phyloP scores from a whole-genome alignment of 1,284 basidiomycete species.

The Flammula alnicola region DNA sequence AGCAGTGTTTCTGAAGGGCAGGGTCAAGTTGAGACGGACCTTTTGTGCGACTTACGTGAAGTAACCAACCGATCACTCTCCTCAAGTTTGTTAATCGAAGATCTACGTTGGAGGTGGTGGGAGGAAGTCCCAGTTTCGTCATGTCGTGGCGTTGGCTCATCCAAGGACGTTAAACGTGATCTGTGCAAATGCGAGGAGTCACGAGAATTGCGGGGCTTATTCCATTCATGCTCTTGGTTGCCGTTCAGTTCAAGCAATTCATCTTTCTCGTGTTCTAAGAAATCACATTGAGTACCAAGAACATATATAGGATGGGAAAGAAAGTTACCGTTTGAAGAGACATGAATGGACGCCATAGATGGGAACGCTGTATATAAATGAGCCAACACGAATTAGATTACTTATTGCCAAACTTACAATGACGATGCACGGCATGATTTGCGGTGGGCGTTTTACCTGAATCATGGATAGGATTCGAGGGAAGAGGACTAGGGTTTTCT shows the following conservation, averaged over 20 bases:
- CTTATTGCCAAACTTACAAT: constrained; percentile 12
- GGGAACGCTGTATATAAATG: too few relatives aligned
- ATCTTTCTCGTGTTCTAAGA: too few relatives aligned
- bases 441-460: constrained; percentile 6
- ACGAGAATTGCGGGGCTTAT: constrained; percentile 44
- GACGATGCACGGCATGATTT: background rate
- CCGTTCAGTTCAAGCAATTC: constrained; percentile 11
- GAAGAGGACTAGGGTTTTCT: background rate
- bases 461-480: background rate
- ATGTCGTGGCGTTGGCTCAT: background rate
- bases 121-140: background rate
- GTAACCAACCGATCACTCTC: background rate
- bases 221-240: constrained; percentile 61
- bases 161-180: background rate
- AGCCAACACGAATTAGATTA: too few relatives aligned
- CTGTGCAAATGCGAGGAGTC: constrained; percentile 15
- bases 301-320: too few relatives aligned
- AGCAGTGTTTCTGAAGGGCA: constrained; percentile 7
- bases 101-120: background rate
- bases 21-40: constrained; percentile 2
- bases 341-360: too few relatives aligned
- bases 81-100: too few relatives aligned
- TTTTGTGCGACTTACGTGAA: background rate
- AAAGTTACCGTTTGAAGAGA: too few relatives aligned
- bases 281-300: too few relatives aligned